These are phyloP conservation scores for Candolleomyces aberdarensis DNA, from an alignment of 768 basidiomycete genomes.

Conservation along the genomic window DNA sequence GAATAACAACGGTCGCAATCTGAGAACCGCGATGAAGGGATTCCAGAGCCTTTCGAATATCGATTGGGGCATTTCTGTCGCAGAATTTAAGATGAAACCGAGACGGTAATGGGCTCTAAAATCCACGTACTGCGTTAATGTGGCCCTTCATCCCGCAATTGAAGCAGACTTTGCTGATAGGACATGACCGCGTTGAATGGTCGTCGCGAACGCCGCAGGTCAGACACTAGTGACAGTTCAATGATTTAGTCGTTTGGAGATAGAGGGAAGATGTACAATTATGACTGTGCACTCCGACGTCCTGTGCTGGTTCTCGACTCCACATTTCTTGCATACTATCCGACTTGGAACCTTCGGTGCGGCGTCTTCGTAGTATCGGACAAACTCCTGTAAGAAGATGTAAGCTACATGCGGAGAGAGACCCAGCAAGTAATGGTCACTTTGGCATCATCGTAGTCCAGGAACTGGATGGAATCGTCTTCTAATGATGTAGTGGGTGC, in stretches of 20 bases:
- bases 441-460: slow-evolving; percentile 68
- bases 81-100: slow-evolving; percentile 4
- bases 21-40: slow-evolving; percentile 26
- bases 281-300: slow-evolving; percentile 65
- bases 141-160: slow-evolving; percentile 84
- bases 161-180: slow-evolving; percentile 78
- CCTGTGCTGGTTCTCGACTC: slow-evolving; percentile 68
- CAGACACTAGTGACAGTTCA: slow-evolving; percentile 50
- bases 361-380: slow-evolving; percentile 65
- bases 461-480: slow-evolving; percentile 72
- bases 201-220: slow-evolving; percentile 82
- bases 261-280: slow-evolving; percentile 49
- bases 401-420: not conserved
- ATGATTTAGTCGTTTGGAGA: slow-evolving; percentile 1
- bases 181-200: slow-evolving; percentile 73
- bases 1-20: slow-evolving; percentile 74
- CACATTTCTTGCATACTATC: slow-evolving; percentile 74
- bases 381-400: slow-evolving; percentile 37
- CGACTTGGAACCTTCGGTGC: slow-evolving; percentile 40
- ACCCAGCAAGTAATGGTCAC: slow-evolving; percentile 28
- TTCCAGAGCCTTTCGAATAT: slow-evolving; percentile 14
- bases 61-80: slow-evolving; percentile 72
- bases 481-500: slow-evolving; percentile 36
- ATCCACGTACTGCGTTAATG: slow-evolving; percentile 53
- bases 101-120: not conserved